Evolutionary conservation across 148 eudicot genomes (phyloP), one percentile per base, ranked within the genome.

Genomic region (Diospyros kaki): DNA sequence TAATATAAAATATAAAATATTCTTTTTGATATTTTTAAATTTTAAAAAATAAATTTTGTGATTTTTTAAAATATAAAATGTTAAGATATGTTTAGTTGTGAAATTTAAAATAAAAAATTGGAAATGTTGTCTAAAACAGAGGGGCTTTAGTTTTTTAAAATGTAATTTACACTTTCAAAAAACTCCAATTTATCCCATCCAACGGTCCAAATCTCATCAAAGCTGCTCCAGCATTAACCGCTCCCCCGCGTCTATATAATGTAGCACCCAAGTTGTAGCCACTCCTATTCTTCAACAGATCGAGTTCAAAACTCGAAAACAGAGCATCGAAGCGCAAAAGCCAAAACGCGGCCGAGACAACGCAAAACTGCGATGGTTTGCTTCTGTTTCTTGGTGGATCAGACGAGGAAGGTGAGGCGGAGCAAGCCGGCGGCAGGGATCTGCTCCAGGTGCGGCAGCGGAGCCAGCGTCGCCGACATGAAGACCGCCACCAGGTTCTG

Each of bases 391-490:
- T 71, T 92, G 52, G 97, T 92, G 43, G 94, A 92, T 80, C 92
- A 92, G 79, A 86, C 78, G 13, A 79, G 81, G 70, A 80, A 92
- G 64, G 89, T 92, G 74, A 62, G 82, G 71, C 72, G 78, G 63
- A 82, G 86, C 82, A 92, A 92, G 77, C 97, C 97, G 56, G 94
- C 89, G 1, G 93, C 97, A 6, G 97, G 97, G 7, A 73, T 78
- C 41, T 92, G 94, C 75, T 86, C 94, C 2, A 78, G 90, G 64
- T 92, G 97, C 75, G 97, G 97, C 58, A 89, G 92, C 8, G 88
- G 92, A 1, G 97, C 94, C 3, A 88, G 88, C 59, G 94, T 92
- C 9, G 97, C 97, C 0, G 94, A 92, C 28, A 89, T 92, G 89
- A 89, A 92, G 81, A 89, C 94, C 4, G 81, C 89, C 65, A 92